Conservation (phyloP, 371 early-diverging fungal genomes). For the Apophysomyces elegans region DNA sequence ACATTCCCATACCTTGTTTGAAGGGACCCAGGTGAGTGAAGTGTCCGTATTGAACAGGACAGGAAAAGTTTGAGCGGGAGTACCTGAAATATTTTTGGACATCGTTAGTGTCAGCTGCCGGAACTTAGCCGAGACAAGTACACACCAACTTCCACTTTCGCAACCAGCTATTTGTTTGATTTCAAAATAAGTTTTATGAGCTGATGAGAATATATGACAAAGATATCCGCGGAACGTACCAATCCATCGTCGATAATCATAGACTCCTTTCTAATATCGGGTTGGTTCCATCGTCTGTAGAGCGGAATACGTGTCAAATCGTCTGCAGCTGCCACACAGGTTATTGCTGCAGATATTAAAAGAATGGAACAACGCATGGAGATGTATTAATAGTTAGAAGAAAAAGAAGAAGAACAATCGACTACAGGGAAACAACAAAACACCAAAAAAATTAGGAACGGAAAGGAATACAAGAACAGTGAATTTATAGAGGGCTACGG, state of each 20-base stretch:
- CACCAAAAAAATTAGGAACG: slow-evolving; percentile 18
- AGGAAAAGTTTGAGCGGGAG: slow-evolving; percentile 44
- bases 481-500: slow-evolving; percentile 1
- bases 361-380: slow-evolving; percentile 18
- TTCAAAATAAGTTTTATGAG: neutral
- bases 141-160: slow-evolving; percentile 37
- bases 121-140: slow-evolving; percentile 6
- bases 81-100: slow-evolving; percentile 28
- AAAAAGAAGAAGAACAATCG: slow-evolving; percentile 16
- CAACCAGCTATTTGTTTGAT: slow-evolving; percentile 19
- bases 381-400: slow-evolving; percentile 8
- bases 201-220: slow-evolving; percentile 1
- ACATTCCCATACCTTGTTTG: slow-evolving; percentile 33
- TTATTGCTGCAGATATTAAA: slow-evolving; percentile 17
- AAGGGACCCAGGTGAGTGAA: slow-evolving; percentile 50
- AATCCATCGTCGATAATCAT: slow-evolving; percentile 44
- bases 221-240: slow-evolving; percentile 25
- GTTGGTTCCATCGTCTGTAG: slow-evolving; percentile 16
- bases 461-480: slow-evolving; percentile 7
- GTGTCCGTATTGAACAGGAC: slow-evolving; percentile 48
- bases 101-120: neutral
- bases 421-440: slow-evolving; percentile 1
- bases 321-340: slow-evolving; percentile 11
- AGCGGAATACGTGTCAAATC: slow-evolving; percentile 21
- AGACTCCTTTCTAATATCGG: slow-evolving; percentile 32